Evolutionary conservation across 352 stramenopile species (phyloP).

Genomic region (Phytopythium boreale): DNA sequence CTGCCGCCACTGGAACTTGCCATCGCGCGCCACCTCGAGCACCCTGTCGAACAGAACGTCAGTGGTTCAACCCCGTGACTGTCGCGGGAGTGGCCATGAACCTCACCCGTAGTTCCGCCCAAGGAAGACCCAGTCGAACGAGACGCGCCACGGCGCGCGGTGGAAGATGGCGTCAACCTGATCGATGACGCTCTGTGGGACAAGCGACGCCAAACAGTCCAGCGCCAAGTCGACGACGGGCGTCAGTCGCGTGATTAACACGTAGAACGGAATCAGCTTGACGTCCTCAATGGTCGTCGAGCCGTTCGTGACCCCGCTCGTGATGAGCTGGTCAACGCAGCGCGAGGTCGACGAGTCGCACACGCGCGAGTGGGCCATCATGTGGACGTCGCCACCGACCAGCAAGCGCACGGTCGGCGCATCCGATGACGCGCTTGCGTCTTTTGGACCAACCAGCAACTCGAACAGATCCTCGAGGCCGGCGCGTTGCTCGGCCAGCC

Average conservation of each 20-base stretch:
- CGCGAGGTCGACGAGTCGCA: constrained; percentile 18
- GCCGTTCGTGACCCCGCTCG: constrained; percentile 53
- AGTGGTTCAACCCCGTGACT: constrained; percentile 2
- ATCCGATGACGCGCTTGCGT: not conserved
- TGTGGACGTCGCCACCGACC: constrained; percentile 64
- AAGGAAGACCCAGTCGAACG: constrained; percentile 40
- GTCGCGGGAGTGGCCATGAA: not conserved
- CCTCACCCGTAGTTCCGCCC: constrained; percentile 65
- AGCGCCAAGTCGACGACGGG: constrained; percentile 22
- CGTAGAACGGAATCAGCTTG: constrained; percentile 60
- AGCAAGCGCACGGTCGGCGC: constrained; percentile 28
- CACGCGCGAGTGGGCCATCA: constrained; percentile 44
- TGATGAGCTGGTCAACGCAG: constrained; percentile 65
- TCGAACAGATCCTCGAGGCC: constrained; percentile 35
- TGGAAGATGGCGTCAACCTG: not conserved
- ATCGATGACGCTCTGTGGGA: constrained; percentile 10
- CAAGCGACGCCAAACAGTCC: constrained; percentile 18
- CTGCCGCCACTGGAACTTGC: constrained; percentile 29
- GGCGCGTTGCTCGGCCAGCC: constrained; percentile 25
- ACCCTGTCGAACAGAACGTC: constrained; percentile 13
- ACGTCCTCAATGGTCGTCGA: constrained; percentile 55
- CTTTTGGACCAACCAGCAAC: not conserved
- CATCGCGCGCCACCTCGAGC: constrained; percentile 24
- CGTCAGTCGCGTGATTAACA: constrained; percentile 35
- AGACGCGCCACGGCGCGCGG: constrained; percentile 29